Evolutionary conservation across 2,329 filamentous ascomycete species (phyloP).

Genomic region (Ceratocystis variospora): DNA sequence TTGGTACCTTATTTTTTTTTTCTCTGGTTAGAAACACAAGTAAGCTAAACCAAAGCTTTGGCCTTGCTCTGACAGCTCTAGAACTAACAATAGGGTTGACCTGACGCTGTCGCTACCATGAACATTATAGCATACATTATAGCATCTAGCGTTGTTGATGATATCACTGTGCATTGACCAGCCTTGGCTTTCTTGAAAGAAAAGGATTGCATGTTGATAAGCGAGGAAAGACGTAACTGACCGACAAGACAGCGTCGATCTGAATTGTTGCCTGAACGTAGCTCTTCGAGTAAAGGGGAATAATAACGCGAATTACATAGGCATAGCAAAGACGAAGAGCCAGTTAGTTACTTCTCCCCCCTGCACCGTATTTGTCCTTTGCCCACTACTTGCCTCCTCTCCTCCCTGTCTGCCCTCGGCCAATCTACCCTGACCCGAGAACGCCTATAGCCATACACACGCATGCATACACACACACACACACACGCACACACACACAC

Average conservation of each 20-base stretch:
- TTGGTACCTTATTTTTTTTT: neutral
- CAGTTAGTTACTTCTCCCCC: neutral
- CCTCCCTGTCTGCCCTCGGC: neutral
- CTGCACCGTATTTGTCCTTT: neutral
- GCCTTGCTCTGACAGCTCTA: neutral
- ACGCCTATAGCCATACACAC: too few relatives aligned
- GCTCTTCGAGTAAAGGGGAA: neutral
- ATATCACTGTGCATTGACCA: slow-evolving; percentile 5
- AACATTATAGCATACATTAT: neutral
- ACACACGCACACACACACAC: too few relatives aligned
- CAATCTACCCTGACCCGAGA: neutral
- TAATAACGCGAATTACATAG: neutral
- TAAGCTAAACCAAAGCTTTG: neutral
- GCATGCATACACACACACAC: too few relatives aligned
- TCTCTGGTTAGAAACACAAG: neutral
- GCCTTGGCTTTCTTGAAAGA: neutral
- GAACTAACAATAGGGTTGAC: neutral
- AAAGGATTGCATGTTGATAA: neutral
- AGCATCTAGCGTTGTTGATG: neutral
- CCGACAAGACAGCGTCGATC: neutral
- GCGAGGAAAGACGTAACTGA: neutral
- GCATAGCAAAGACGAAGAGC: neutral
- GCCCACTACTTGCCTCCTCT: neutral
- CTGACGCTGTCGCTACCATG: neutral
- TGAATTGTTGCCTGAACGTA: neutral